Base-by-base conservation (phyloP, 2,329 filamentous ascomycete species). In the Calonectria naviculata region DNA sequence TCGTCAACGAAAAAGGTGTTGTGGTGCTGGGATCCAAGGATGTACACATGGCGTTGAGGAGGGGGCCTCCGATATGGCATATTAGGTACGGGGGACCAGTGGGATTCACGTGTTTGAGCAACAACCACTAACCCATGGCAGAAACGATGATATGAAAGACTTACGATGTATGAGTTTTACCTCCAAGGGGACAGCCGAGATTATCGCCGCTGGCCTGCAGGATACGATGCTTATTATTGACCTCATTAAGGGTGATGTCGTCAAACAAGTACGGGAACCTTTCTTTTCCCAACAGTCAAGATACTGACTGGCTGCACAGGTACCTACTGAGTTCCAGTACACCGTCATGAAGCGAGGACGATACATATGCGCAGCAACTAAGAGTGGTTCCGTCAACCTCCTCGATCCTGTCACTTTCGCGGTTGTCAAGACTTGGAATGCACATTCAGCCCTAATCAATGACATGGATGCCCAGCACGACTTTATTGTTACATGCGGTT, bases 381-480 rank as follows among this genome's bases (percentile, higher is more conserved):
- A 92, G 73, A 92, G 87, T 52, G 97, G 97, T 49, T 90, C 91
- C 21, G 93, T 99, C 58, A 93, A 98, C 82, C 92, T 98, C 34
- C 87, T 99, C 26, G 96, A 98, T 79, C 90, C 95, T 1, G 87
- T 90, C 66, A 94, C 89, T 67, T 94, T 97, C 79, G 89, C 90
- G 47, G 89, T 98, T 6, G 87, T 97, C 76, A 97, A 96, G 81
- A 91, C 91, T 13, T 99, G 97, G 94, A 94, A 94, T 80, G 95
- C 96, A 0, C 97, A 99, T 80, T 93, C 93, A 1, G 94, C 94
- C 10, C 90, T 92, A 63, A 94, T 99, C 81, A 98, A 95, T 82
- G 96, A 98, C 81, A 98, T 99, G 94, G 97, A 99, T 84, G 95
- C 95, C 10, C 94, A 97, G 80, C 94, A 97, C 79, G 96, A 98